Base-by-base conservation (phyloP, 225 moss, liverwort and hornwort species). In the Neckera pumila region DNA sequence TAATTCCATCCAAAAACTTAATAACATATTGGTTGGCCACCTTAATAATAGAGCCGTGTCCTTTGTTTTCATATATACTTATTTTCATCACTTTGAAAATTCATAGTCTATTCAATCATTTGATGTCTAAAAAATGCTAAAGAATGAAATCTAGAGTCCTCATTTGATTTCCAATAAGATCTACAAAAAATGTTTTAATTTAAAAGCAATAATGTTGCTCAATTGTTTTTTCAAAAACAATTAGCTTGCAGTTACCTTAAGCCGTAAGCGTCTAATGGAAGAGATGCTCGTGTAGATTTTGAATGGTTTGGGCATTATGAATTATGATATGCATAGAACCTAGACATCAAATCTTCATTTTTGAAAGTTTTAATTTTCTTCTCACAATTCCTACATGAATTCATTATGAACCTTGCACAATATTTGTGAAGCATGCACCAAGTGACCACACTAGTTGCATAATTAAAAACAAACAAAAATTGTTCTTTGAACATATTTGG, bases 201-300 rank as follows among this genome's bases (percentile, higher is more conserved):
- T 70, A 25, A 40, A 40, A 70, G 40, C 40, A 40, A 4, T 1
- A 40, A 70, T 7, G 4, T 40, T 14, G 14, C 25, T 40, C 14
- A 70, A 26, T 40, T 70, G 1, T 40, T 40, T 25, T 14, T 70
- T 70, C 4, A 2, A 0, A 23, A 7, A 40, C 70, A 40, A 40
- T 23, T 70, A 40, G 25, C 0, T 0, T 0, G 0, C 40, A 14
- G 40, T 40, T 70, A 70, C 7, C 14, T 70, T n/a, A 7, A 38
- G 0, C 23, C 7, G 2, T 7, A 22, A 2, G 3, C 22, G 1
- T 69, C 38, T 3, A 69, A 4, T 69, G 38, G 2, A 0, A 0
- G 2, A 19, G 11, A 38, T 12, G 38, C 22, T 22, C 23, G 8
- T 23, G 7, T 38, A 69, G 38, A 67, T 23, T 69, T 40, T 69